Conservation (phyloP, 2,329 filamentous ascomycete species). For the Fusarium tupiense region DNA sequence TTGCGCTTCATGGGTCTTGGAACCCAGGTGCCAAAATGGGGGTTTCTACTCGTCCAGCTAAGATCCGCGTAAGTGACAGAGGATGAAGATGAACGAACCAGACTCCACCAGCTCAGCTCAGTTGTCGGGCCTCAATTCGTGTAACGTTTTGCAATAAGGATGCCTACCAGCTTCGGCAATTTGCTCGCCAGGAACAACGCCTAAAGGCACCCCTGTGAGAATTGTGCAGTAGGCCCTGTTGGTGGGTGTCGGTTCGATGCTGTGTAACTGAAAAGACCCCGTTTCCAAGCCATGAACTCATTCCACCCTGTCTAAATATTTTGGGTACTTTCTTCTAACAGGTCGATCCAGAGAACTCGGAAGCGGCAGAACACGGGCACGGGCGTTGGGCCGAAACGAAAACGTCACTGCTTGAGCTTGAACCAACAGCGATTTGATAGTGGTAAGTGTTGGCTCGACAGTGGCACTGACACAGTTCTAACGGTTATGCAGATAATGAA, state of each 20-base stretch:
- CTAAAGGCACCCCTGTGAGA: conserved; percentile 20
- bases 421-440: conserved; percentile 17
- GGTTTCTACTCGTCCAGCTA: conserved; percentile 6
- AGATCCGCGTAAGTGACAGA: conserved; percentile 29
- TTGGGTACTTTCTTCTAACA: conserved; percentile 16
- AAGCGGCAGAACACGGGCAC: conserved; percentile 15
- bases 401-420: conserved; percentile 20
- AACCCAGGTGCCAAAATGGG: conserved; percentile 26
- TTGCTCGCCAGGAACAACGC: background rate
- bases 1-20: background rate
- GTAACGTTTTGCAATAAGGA: background rate
- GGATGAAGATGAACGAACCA: conserved; percentile 1
- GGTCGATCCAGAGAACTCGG: conserved; percentile 9
- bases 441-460: background rate
- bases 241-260: conserved; percentile 9
- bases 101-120: background rate
- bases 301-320: background rate
- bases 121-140: background rate
- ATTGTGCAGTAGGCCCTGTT: conserved; percentile 2
- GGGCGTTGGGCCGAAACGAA: conserved; percentile 16
- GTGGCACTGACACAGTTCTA: background rate
- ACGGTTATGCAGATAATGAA: background rate
- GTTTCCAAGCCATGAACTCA: background rate
- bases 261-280: conserved; percentile 27
- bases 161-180: background rate